phyloP scores from a whole-genome alignment of 164 flowering plant genomes.

The Amborella trichopoda region DNA sequence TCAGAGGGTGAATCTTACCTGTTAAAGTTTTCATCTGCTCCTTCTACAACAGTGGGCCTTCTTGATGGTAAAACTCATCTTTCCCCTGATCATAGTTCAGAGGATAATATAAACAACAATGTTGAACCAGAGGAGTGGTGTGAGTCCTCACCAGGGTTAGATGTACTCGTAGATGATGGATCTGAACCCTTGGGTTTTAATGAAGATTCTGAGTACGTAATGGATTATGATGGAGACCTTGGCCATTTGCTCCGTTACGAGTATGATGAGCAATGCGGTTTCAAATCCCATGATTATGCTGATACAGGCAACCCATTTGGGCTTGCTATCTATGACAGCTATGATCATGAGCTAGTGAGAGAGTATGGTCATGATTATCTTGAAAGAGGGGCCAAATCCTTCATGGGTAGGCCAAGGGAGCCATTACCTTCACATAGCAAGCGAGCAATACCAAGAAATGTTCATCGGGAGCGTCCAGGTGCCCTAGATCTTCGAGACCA shows the following conservation, averaged over 20 bases:
- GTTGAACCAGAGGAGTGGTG: slow-evolving; percentile 41
- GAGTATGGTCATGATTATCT: slow-evolving; percentile 11
- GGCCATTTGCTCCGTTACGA: slow-evolving; percentile 26
- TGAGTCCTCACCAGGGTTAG: slow-evolving; percentile 69
- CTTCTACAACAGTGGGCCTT: neutral
- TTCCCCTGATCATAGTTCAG: slow-evolving; percentile 20
- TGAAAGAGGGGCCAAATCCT: slow-evolving; percentile 8
- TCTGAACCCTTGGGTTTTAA: slow-evolving; percentile 26
- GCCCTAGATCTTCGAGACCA: slow-evolving; percentile 36
- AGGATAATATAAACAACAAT: slow-evolving; percentile 23
- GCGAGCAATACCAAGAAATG: slow-evolving; percentile 13
- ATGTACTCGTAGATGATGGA: slow-evolving; percentile 57
- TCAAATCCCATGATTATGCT: slow-evolving; percentile 16
- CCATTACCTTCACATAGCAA: slow-evolving; percentile 20
- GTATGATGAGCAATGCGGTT: slow-evolving; percentile 16
- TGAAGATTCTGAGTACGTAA: slow-evolving; percentile 27
- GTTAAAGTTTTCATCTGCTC: slow-evolving; percentile 11
- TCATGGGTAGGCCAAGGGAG: slow-evolving; percentile 17
- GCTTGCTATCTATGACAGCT: slow-evolving; percentile 12
- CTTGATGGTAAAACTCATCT: neutral
- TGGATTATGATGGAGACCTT: slow-evolving; percentile 20
- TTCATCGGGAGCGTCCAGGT: slow-evolving; percentile 7
- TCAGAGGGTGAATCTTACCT: slow-evolving; percentile 22
- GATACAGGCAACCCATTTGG: slow-evolving; percentile 18
- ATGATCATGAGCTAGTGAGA: slow-evolving; percentile 15